These are phyloP conservation scores for Diplocarpon rosae DNA, from an alignment of 2,329 filamentous ascomycete species.

Conservation along the genomic window DNA sequence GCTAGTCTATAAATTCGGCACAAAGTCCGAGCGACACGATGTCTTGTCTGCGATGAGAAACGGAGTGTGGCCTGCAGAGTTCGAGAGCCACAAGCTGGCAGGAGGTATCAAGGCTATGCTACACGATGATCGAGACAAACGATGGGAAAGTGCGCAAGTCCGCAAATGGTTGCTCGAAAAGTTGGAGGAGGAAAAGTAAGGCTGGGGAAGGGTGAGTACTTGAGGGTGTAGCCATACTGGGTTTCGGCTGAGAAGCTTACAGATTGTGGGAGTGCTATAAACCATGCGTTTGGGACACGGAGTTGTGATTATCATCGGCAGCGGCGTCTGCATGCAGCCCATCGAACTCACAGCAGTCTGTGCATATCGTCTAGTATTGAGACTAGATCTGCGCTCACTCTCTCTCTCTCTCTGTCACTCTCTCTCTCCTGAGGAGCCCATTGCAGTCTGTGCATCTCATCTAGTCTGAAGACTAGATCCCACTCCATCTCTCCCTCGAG, in stretches of 20 bases:
- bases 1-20: conserved; percentile 42
- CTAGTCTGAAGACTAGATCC: too few species aligned
- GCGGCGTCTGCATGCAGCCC: background rate
- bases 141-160: conserved; percentile 5
- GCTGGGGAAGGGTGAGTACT: too few species aligned
- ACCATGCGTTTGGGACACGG: conserved; percentile 2
- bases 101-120: conserved; percentile 17
- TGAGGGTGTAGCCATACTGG: too few species aligned
- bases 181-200: too few species aligned
- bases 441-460: too few species aligned
- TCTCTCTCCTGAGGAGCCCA: too few species aligned
- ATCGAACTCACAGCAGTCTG: background rate
- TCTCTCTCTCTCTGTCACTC: too few species aligned
- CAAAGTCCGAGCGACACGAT: conserved; percentile 35
- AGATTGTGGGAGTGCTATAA: background rate
- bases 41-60: conserved; percentile 31
- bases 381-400: too few species aligned
- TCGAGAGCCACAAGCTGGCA: conserved; percentile 17
- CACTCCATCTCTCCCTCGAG: too few species aligned
- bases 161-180: conserved; percentile 1
- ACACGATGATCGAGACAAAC: conserved; percentile 4
- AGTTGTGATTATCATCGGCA: background rate
- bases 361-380: too few species aligned
- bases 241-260: background rate
- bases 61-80: conserved; percentile 13